Evolutionary conservation across 2,329 filamentous ascomycete genomes (phyloP), one percentile per base, ranked within the genome.

Genomic region (Herpotrichia juniperi): DNA sequence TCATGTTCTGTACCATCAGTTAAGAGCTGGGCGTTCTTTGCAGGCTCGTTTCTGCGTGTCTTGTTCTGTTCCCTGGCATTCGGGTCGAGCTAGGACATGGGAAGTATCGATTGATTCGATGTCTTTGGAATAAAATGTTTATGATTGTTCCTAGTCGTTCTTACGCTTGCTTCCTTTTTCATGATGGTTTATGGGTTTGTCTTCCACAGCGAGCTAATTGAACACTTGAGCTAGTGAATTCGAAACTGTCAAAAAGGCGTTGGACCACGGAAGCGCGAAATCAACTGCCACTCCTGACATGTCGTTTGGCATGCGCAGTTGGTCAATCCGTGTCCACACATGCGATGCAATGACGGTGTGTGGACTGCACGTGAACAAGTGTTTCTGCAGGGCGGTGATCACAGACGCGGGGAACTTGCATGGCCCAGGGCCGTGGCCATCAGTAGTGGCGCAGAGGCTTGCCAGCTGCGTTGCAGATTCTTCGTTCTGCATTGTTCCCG

Each of bases 21-120:
- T 49, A 50, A 57, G 46, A 62, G 63, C 62, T 63, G 43, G 68
- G 68, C 68, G 69, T 71, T 68, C 53, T 54, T 30, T 31, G 48
- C 32, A 19, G 39, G 46, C 25, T 5, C 17, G 25, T 32, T 48
- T 44, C n/a, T n/a, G n/a, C n/a, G n/a, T n/a, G n/a, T n/a, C n/a
- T 16, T 14, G 28, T 24, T 16, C 39, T 42, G 16, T 39, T 30
- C 17, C 34, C 21, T 30, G 3, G 24, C 16, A 4, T 34, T 3
- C 24, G 25, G 14, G 40, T 7, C n/a, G 9, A 40, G 4, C 19
- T 8, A 43, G 19, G n/a, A 17, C n/a, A n/a, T 30, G 10, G n/a
- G 17, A 25, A 43, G 16, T 30, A 24, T 45, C 17, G 42, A 45
- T 45, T 45, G 28, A 45, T 22, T 34, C 30, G 26, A 45, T 22